Conservation (phyloP, 208 protist species). For the Balamuthia mandrillaris region DNA sequence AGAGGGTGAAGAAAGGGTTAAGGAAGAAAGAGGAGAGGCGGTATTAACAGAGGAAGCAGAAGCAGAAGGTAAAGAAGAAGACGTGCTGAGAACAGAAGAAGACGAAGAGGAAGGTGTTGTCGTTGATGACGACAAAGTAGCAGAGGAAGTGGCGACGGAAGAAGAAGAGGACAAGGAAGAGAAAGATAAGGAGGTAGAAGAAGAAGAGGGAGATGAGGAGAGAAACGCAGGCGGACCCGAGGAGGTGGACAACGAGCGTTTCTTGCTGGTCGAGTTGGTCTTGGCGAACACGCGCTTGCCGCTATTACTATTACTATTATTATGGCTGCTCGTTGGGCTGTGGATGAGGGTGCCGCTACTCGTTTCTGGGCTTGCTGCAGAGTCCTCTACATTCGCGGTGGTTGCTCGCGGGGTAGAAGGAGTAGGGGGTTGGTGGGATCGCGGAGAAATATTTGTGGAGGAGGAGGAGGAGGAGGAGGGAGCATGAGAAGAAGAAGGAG, state of each 20-base stretch:
- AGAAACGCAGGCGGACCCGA: neutral
- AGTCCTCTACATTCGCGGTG: neutral
- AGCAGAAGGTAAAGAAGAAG: neutral
- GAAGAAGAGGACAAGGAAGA: neutral
- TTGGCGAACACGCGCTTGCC: neutral
- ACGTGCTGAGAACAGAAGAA: neutral
- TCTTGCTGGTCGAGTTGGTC: neutral
- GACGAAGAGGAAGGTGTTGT: neutral
- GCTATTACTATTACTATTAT: neutral
- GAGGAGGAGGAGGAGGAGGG: too few relatives aligned
- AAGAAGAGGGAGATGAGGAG: neutral
- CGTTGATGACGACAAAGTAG: neutral
- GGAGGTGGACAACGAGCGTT: neutral
- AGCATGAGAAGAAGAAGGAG: too few relatives aligned
- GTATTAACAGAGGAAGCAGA: neutral
- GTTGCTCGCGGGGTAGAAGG: neutral
- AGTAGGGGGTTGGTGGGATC: too few relatives aligned
- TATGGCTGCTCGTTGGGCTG: neutral
- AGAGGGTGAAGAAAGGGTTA: neutral
- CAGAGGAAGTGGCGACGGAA: neutral
- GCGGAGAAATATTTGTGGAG: too few relatives aligned
- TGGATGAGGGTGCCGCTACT: too few relatives aligned
- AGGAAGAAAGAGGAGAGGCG: neutral
- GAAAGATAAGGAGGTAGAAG: neutral
- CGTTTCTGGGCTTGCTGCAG: neutral